Evolutionary conservation across 805 yeast species (phyloP).

Genomic region (Zygoascus biomembranicola): DNA sequence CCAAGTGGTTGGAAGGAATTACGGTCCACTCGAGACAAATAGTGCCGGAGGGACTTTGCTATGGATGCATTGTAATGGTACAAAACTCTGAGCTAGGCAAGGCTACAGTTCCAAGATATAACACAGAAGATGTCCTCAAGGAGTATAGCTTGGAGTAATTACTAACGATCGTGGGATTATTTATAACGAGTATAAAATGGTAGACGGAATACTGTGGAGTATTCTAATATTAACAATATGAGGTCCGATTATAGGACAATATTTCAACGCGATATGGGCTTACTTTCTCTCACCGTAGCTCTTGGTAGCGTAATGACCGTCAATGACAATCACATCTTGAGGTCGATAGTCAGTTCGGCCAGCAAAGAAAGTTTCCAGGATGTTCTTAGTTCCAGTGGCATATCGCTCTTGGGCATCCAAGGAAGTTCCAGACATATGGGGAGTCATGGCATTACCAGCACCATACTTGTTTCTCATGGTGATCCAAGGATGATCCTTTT

Average conservation of each 20-base stretch:
- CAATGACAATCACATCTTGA: conserved; percentile 63
- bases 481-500: conserved; percentile 72
- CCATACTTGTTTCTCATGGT: conserved; percentile 53
- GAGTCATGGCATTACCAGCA: conserved; percentile 80
- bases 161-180: not conserved
- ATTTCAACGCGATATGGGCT: not conserved
- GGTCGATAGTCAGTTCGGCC: conserved; percentile 62
- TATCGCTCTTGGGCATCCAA: conserved; percentile 74
- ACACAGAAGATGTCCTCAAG: conserved; percentile 34
- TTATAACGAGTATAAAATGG: not conserved
- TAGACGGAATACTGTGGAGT: no score
- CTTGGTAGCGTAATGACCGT: conserved; percentile 66
- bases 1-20: conserved; percentile 58
- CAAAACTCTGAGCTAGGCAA: conserved; percentile 34
- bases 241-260: not conserved
- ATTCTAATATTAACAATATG: not conserved
- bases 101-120: conserved; percentile 23
- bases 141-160: conserved; percentile 37
- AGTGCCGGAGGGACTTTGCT: conserved; percentile 40
- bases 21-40: conserved; percentile 37
- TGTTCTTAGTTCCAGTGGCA: conserved; percentile 58
- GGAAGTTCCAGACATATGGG: conserved; percentile 73
- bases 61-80: conserved; percentile 65
- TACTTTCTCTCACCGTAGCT: conserved; percentile 46
- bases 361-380: conserved; percentile 53